Conservation (phyloP, 805 yeast genomes). For the Candida namnaoensis region DNA sequence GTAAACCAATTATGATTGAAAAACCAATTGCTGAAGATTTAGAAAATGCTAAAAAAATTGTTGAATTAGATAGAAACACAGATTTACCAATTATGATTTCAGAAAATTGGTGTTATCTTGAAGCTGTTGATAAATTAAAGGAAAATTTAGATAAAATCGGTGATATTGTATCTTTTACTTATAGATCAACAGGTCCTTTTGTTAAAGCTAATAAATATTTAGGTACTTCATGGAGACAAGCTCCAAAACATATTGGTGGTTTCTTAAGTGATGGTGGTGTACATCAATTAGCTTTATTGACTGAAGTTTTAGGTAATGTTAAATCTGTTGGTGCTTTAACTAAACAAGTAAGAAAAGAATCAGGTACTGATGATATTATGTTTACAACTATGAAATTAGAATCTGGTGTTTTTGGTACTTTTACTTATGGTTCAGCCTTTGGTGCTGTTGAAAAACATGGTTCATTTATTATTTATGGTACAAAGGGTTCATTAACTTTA, state of each 20-base stretch:
- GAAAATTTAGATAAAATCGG: conserved; percentile 67
- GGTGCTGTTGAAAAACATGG: conserved; percentile 73
- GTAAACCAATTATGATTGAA: conserved; percentile 77
- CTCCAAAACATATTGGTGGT: conserved; percentile 92
- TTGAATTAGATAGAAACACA: conserved; percentile 50
- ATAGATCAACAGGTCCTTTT: conserved; percentile 69
- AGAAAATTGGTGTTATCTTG: conserved; percentile 80
- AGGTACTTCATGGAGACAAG: conserved; percentile 76
- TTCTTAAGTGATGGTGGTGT: conserved; percentile 94
- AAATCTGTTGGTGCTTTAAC: conserved; percentile 68
- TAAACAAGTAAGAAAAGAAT: conserved; percentile 62
- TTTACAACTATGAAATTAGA: conserved; percentile 59
- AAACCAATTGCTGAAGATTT: conserved; percentile 89
- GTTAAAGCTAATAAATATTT: conserved; percentile 50
- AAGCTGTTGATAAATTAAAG: conserved; percentile 46
- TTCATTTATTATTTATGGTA: conserved; percentile 66
- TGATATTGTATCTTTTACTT: conserved; percentile 56
- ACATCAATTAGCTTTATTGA: conserved; percentile 83
- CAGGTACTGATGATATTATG: conserved; percentile 78
- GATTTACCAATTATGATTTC: conserved; percentile 66
- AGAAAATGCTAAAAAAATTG: conserved; percentile 74
- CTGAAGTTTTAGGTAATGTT: conserved; percentile 73
- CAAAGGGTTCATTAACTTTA: conserved; percentile 63
- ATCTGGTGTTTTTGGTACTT: conserved; percentile 68
- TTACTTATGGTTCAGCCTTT: conserved; percentile 79